Conservation (phyloP, 768 basidiomycete genomes). For the Naganishia onofrii region DNA sequence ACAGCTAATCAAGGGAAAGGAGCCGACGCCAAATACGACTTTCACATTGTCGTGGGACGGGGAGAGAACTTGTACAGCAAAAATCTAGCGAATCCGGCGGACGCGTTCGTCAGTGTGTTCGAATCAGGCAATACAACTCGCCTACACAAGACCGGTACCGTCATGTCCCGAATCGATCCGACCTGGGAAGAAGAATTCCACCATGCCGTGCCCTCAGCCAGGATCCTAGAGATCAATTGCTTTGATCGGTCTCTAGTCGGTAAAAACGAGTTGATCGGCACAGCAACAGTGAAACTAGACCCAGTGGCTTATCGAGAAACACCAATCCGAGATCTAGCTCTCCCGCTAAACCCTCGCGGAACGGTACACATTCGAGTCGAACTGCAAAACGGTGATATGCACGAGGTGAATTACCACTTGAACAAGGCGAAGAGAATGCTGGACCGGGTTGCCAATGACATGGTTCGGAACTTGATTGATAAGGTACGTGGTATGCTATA, state of each 20-base stretch:
- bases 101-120: slow-evolving; percentile 43
- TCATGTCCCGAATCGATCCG: slow-evolving; percentile 47
- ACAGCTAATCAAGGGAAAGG: background rate
- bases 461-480: slow-evolving; percentile 46
- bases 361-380: slow-evolving; percentile 41
- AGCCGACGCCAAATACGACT: slow-evolving; percentile 35
- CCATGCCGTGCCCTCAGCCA: slow-evolving; percentile 38
- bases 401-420: slow-evolving; percentile 46
- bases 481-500: slow-evolving; percentile 11
- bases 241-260: slow-evolving; percentile 51
- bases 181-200: slow-evolving; percentile 50
- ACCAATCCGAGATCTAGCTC: slow-evolving; percentile 39
- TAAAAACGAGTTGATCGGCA: slow-evolving; percentile 50
- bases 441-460: slow-evolving; percentile 43
- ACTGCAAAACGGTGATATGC: slow-evolving; percentile 46
- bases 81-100: slow-evolving; percentile 40
- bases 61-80: slow-evolving; percentile 45
- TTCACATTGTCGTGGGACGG: slow-evolving; percentile 42
- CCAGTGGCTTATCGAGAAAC: slow-evolving; percentile 36
- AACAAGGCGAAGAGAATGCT: slow-evolving; percentile 38
- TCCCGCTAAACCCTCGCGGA: slow-evolving; percentile 47
- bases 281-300: slow-evolving; percentile 45
- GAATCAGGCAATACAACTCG: slow-evolving; percentile 40
- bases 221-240: slow-evolving; percentile 39
- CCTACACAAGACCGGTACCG: slow-evolving; percentile 46